These are phyloP conservation scores for Taiozyma onychis DNA, from an alignment of 1,139 yeast species.

Conservation along the genomic window DNA sequence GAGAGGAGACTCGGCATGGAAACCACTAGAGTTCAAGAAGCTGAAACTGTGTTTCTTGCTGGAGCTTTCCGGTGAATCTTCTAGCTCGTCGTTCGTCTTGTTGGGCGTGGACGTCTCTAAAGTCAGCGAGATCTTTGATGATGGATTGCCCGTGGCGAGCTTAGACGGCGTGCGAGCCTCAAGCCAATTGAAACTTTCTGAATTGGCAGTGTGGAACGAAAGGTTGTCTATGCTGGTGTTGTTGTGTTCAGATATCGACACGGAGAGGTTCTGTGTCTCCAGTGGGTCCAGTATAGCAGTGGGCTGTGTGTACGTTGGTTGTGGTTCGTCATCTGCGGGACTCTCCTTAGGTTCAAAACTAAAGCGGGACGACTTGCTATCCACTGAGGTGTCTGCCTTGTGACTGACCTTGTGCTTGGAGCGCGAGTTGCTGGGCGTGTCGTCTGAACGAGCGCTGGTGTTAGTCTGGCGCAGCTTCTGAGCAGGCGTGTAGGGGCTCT, in stretches of 20 bases:
- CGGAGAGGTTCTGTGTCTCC: not conserved
- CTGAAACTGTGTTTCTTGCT: conserved; percentile 17
- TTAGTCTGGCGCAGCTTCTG: conserved; percentile 12
- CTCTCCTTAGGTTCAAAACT: conserved; percentile 1
- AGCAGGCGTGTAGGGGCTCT: conserved; percentile 17
- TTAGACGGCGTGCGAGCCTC: conserved; percentile 2
- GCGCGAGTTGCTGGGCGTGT: not conserved
- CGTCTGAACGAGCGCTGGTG: conserved; percentile 8
- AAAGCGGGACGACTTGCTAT: not conserved
- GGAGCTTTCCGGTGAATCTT: conserved; percentile 8
- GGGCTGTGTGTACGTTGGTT: not conserved
- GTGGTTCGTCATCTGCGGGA: not conserved
- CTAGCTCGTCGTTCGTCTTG: conserved; percentile 2
- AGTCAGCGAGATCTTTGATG: conserved; percentile 15
- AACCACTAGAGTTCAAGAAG: conserved; percentile 20
- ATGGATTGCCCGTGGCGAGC: conserved; percentile 1
- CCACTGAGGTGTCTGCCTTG: not conserved
- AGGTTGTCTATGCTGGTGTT: conserved; percentile 3
- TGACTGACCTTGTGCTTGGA: not conserved
- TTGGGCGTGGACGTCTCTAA: conserved; percentile 22
- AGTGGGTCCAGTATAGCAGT: not conserved
- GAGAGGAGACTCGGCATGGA: conserved; percentile 10
- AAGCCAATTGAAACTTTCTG: conserved; percentile 3
- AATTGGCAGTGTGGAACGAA: conserved; percentile 19
- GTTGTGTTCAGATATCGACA: not conserved